Percentiles rank a stretch among this genome's conserved stretches.
Evolutionary conservation across 768 basidiomycete genomes (phyloP).

Genomic region (Suillus occidentalis): DNA sequence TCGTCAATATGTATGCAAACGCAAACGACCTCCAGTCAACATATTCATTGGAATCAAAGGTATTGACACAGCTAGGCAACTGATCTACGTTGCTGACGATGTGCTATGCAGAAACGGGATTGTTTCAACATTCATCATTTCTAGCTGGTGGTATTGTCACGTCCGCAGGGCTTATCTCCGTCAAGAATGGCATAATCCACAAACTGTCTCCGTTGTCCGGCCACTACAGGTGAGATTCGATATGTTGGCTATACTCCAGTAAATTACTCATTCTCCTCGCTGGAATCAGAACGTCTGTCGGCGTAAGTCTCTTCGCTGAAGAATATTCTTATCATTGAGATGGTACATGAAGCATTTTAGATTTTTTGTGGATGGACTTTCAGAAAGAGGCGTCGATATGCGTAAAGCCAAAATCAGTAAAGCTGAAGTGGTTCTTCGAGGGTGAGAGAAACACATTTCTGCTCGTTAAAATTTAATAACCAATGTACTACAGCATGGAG

Average conservation of each 20-base stretch:
- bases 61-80: conserved; percentile 13
- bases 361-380: conserved; percentile 51
- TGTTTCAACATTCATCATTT: conserved; percentile 69
- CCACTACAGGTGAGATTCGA: conserved; percentile 51
- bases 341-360: conserved; percentile 50
- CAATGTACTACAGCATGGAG: conserved; percentile 40
- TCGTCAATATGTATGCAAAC: background rate
- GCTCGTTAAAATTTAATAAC: background rate
- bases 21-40: conserved; percentile 41
- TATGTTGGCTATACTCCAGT: background rate
- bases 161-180: conserved; percentile 64
- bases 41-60: conserved; percentile 70
- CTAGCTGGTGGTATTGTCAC: conserved; percentile 58
- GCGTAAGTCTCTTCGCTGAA: conserved; percentile 35
- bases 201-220: conserved; percentile 65
- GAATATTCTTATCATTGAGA: background rate
- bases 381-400: conserved; percentile 57
- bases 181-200: conserved; percentile 60
- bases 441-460: conserved; percentile 34
- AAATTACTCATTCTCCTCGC: background rate
- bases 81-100: background rate
- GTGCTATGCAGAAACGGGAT: conserved; percentile 43
- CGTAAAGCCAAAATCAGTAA: conserved; percentile 52
- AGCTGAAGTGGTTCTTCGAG: conserved; percentile 58
- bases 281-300: conserved; percentile 47